These are phyloP conservation scores for Boletus edulis DNA, from an alignment of 768 basidiomycete genomes.

Conservation along the genomic window DNA sequence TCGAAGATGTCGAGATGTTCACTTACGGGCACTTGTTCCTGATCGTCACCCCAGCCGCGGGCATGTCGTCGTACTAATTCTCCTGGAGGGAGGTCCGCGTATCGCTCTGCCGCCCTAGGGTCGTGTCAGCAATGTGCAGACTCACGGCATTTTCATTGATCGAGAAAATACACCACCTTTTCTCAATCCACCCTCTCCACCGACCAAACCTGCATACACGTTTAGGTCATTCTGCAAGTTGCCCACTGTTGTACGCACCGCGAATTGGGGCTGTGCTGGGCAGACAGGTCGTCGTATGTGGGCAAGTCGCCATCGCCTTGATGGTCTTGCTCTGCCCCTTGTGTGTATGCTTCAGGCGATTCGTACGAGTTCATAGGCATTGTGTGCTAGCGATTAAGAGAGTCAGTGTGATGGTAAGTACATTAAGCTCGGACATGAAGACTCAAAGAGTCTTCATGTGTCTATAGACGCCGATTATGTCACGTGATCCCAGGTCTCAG, in stretches of 20 bases:
- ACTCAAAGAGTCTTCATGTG: too few species aligned
- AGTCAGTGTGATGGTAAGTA: background rate
- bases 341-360: slow-evolving; percentile 26
- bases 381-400: background rate
- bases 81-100: slow-evolving; percentile 60
- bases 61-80: slow-evolving; percentile 54
- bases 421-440: background rate
- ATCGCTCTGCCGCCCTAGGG: slow-evolving; percentile 79
- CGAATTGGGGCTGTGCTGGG: slow-evolving; percentile 78
- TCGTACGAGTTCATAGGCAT: slow-evolving; percentile 23
- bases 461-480: background rate
- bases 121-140: slow-evolving; percentile 1
- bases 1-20: background rate
- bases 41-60: slow-evolving; percentile 68
- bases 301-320: slow-evolving; percentile 58
- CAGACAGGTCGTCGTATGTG: slow-evolving; percentile 77
- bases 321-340: slow-evolving; percentile 41
- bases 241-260: slow-evolving; percentile 46
- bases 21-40: slow-evolving; percentile 15
- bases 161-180: slow-evolving; percentile 48
- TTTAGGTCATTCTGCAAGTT: background rate
- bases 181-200: slow-evolving; percentile 89
- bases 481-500: slow-evolving; percentile 10
- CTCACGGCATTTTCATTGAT: background rate
- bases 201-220: slow-evolving; percentile 65